phyloP scores from a whole-genome alignment of 1,139 yeast species.

The Sugiyamaella sp. region DNA sequence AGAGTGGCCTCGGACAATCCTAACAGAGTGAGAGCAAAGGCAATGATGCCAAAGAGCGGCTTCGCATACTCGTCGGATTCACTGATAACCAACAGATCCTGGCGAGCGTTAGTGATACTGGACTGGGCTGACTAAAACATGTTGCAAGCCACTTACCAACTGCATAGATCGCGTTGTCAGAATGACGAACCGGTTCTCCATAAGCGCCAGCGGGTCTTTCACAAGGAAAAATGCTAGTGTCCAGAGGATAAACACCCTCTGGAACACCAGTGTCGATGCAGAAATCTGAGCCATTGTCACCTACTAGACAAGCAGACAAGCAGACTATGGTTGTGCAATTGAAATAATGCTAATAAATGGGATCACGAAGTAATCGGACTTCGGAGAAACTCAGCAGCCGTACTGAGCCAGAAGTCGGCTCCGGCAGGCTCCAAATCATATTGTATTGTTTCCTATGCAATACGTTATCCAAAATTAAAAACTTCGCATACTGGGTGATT shows the following conservation, averaged over 20 bases:
- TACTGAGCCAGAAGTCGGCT: too few relatives aligned
- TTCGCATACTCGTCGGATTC: constrained; percentile 5
- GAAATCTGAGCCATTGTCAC: constrained; percentile 34
- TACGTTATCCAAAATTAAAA: too few relatives aligned
- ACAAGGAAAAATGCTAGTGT: constrained; percentile 48
- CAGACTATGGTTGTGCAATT: too few relatives aligned
- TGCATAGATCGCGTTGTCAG: constrained; percentile 61
- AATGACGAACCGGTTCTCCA: constrained; percentile 41
- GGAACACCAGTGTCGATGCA: constrained; percentile 35
- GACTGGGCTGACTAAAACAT: constrained; percentile 46
- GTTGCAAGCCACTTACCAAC: constrained; percentile 37
- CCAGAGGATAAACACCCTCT: constrained; percentile 50
- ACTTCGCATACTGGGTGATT: too few relatives aligned
- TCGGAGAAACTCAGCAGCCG: not conserved
- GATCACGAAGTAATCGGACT: too few relatives aligned
- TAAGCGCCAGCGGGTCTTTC: constrained; percentile 37
- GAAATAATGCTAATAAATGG: too few relatives aligned
- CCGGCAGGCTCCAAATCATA: too few relatives aligned
- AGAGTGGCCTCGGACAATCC: constrained; percentile 40
- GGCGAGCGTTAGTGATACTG: not conserved
- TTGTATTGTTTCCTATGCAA: too few relatives aligned
- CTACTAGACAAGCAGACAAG: too few relatives aligned
- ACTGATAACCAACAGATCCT: not conserved
- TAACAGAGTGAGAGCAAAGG: constrained; percentile 44
- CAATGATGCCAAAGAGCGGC: constrained; percentile 47